Evolutionary conservation across 129 eudicot species (phyloP).

Genomic region (Arctium lappa): DNA sequence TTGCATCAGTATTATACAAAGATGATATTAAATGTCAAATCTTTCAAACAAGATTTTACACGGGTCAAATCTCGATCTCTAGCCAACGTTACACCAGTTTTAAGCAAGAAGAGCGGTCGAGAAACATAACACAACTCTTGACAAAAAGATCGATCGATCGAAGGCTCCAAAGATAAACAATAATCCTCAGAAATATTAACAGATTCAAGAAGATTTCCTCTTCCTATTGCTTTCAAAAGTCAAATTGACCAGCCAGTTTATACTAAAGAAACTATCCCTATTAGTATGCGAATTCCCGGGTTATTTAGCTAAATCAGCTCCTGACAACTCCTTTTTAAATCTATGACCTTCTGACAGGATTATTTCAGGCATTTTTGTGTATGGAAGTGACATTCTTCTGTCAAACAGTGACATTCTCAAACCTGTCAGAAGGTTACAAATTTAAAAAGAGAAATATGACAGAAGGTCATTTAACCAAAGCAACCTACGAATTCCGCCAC

Average conservation of each 20-base stretch:
- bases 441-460: not conserved
- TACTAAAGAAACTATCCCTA: slow-evolving; percentile 29
- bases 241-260: slow-evolving; percentile 27
- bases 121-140: slow-evolving; percentile 23
- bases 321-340: not conserved
- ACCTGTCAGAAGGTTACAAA: not conserved
- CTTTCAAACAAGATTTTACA: slow-evolving; percentile 33
- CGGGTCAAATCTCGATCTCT: slow-evolving; percentile 7
- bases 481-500: not conserved
- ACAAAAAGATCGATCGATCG: slow-evolving; percentile 10
- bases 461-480: not conserved
- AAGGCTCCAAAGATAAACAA: slow-evolving; percentile 12
- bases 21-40: slow-evolving; percentile 29
- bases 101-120: not conserved
- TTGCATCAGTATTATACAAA: slow-evolving; percentile 32
- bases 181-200: slow-evolving; percentile 38
- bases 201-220: slow-evolving; percentile 39
- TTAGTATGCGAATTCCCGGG: slow-evolving; percentile 10
- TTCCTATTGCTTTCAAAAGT: slow-evolving; percentile 17
- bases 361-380: not conserved
- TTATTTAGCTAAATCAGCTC: not conserved
- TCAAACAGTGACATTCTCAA: not conserved
- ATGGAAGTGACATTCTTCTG: not conserved
- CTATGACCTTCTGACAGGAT: not conserved
- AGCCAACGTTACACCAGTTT: slow-evolving; percentile 8